A percentile compares a stretch with the other conserved stretches of the same genome.
phyloP scores from a whole-genome alignment of 2,329 filamentous ascomycete species.

The Trichoderma harzianum region DNA sequence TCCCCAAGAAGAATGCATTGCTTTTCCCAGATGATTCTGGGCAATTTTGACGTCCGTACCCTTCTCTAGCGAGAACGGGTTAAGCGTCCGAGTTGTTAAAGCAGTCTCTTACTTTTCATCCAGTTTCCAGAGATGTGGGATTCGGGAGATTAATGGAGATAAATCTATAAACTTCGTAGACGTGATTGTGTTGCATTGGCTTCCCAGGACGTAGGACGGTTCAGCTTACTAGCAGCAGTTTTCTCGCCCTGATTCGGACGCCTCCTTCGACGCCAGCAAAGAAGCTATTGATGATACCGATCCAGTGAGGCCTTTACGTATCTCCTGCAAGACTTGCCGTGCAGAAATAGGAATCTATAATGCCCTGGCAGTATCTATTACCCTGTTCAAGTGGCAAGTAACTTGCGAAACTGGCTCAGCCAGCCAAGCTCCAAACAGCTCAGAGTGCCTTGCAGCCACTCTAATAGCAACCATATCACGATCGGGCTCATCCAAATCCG shows the following conservation, averaged over 20 bases:
- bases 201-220: not conserved
- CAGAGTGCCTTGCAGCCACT: constrained; percentile 52
- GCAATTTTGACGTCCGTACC: constrained; percentile 29
- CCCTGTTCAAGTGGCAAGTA: constrained; percentile 58
- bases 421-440: constrained; percentile 36
- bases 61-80: constrained; percentile 43
- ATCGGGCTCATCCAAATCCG: constrained; percentile 56
- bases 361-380: constrained; percentile 42
- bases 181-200: not conserved
- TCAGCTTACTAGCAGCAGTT: constrained; percentile 36
- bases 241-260: constrained; percentile 28
- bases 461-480: constrained; percentile 52
- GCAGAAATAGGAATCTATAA: constrained; percentile 48
- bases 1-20: constrained; percentile 54
- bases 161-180: constrained; percentile 34
- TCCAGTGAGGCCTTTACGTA: constrained; percentile 33
- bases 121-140: constrained; percentile 48
- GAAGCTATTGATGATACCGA: constrained; percentile 27
- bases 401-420: constrained; percentile 34
- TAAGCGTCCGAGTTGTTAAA: constrained; percentile 31
- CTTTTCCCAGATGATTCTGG: constrained; percentile 26
- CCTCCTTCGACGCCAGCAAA: constrained; percentile 30
- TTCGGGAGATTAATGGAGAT: constrained; percentile 49
- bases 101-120: constrained; percentile 42
- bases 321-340: constrained; percentile 46